These are phyloP conservation scores for Rhododendron williamsianum DNA, from an alignment of 148 eudicot genomes.

Conservation along the genomic window DNA sequence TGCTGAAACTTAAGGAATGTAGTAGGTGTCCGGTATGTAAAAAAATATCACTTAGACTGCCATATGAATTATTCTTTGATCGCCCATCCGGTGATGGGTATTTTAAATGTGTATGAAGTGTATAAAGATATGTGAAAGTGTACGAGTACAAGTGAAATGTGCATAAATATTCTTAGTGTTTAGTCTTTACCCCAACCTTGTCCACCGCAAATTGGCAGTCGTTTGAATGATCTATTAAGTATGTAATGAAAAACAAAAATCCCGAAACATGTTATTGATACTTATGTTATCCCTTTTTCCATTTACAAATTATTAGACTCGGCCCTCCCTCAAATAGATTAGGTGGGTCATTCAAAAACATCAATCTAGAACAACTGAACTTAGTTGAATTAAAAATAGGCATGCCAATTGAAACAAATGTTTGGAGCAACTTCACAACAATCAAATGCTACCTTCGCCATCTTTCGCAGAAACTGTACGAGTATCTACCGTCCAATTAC, in stretches of 20 bases:
- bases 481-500: background rate
- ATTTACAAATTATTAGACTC: background rate
- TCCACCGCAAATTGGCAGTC: background rate
- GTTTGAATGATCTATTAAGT: background rate
- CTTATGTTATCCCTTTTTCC: background rate
- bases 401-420: background rate
- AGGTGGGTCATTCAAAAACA: background rate
- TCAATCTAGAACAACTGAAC: background rate
- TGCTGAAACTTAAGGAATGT: background rate
- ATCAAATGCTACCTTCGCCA: slow-evolving; percentile 1
- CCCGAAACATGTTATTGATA: background rate
- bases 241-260: background rate
- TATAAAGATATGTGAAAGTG: background rate
- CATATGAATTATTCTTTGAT: background rate
- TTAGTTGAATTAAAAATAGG: background rate
- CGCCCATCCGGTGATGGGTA: background rate
- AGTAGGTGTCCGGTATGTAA: background rate
- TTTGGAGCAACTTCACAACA: background rate
- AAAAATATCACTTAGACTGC: background rate
- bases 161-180: background rate
- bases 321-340: background rate
- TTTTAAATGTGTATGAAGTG: background rate
- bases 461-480: background rate
- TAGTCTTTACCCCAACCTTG: background rate
- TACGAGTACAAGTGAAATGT: background rate